Evolutionary conservation across 257 asterid genomes (phyloP), one percentile per base, ranked within the genome.

Genomic region (Gardenia jasminoides): DNA sequence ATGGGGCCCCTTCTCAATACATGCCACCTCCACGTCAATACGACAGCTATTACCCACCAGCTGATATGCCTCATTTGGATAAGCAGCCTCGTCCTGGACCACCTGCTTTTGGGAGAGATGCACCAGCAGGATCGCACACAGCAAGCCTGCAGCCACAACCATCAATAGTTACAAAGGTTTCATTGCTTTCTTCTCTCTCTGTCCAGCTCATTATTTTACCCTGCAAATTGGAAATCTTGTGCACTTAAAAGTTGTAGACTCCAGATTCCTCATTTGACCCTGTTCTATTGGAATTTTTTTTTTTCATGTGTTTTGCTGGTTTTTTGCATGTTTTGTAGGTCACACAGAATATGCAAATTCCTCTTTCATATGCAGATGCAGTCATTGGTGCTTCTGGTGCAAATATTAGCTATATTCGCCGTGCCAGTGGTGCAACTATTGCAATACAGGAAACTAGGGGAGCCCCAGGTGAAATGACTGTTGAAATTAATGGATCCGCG

Each of bases 401-500:
- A 77, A 92, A 91, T 82, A 94, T 94, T 62, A 94, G 98, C 80
- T 94, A 91, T 69, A 91, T 94, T 58, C 96, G 97, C 39, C 97
- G 97, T 85, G 86, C 92, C 59, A 92, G 97, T 87, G 98, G 98
- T 82, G 96, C 98, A 81, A 85, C 94, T 77, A 88, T 94, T 62
- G 97, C 96, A 24, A 80, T 92, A 72, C 97, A 92, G 82, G 97
- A 91, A 86, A 85, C 96, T 24, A 89, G 86, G 84, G 98, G 94
- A 78, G 90, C 85, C 79, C 97, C 97, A 80, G 94, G 88, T 47
- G 95, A 92, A 93, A 94, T 94, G 98, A 94, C 97, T 59, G 95
- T 94, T 80, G 98, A 94, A 86, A 90, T 94, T 46, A 89, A 90
- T 83, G 98, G 98, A 67, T 87, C 97, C 10, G 92, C 97, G 1